Percentiles rank a stretch among this genome's conserved stretches.
Evolutionary conservation across 768 basidiomycete species (phyloP).

Genomic region (Dacryopinax primogenitus): DNA sequence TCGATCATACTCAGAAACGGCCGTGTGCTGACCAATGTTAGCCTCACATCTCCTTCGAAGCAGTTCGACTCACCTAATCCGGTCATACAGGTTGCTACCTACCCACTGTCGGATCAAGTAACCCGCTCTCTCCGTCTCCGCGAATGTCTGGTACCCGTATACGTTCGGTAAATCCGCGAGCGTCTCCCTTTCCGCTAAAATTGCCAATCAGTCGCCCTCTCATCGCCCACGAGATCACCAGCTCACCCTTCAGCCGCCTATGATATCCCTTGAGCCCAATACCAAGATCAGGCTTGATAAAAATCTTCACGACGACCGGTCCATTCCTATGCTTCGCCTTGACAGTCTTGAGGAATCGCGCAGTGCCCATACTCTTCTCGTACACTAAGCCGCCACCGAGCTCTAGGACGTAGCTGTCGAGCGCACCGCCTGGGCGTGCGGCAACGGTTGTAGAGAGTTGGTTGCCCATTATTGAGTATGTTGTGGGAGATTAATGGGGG

Average conservation of each 20-base stretch:
- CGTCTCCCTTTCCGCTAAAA: constrained; percentile 68
- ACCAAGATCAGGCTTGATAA: constrained; percentile 39
- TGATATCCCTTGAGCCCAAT: background rate
- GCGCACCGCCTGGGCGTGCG: constrained; percentile 60
- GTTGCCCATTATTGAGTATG: constrained; percentile 50
- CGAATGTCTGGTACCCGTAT: constrained; percentile 75
- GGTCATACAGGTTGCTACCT: constrained; percentile 86
- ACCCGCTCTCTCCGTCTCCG: constrained; percentile 92
- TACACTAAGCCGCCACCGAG: constrained; percentile 77
- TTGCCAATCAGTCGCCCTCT: background rate
- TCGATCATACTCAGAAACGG: constrained; percentile 85
- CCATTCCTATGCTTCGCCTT: constrained; percentile 31
- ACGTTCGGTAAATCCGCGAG: constrained; percentile 76
- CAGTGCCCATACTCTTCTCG: constrained; percentile 70
- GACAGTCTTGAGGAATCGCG: constrained; percentile 50
- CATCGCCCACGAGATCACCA: background rate
- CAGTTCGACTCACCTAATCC: constrained; percentile 62
- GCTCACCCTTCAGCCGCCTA: background rate
- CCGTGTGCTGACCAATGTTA: constrained; percentile 52
- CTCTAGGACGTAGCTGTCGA: constrained; percentile 86
- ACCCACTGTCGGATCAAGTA: constrained; percentile 93
- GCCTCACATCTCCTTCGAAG: background rate
- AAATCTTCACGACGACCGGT: constrained; percentile 71
- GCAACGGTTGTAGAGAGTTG: constrained; percentile 56
- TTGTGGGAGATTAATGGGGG: background rate